These are phyloP conservation scores for Conringia planisiliqua DNA, from an alignment of 345 rosid genomes.

Conservation along the genomic window DNA sequence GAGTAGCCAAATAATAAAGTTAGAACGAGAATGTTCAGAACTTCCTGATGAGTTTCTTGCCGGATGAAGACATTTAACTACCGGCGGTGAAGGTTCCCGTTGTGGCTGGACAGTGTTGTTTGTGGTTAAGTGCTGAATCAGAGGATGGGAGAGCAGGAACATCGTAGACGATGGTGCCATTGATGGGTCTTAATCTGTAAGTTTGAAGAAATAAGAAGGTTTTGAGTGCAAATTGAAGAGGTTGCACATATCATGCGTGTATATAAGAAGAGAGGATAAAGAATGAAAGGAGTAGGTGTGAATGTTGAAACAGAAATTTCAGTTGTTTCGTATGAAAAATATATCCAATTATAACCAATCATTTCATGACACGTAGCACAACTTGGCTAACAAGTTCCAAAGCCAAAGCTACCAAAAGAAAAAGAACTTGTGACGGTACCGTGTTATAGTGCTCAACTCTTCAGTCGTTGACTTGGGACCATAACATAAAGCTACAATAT, in stretches of 20 bases:
- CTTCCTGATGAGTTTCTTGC: conserved; percentile 1
- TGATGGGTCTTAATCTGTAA: background rate
- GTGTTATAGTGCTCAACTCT: background rate
- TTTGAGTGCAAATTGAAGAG: background rate
- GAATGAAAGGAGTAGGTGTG: conserved; percentile 15
- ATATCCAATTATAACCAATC: background rate
- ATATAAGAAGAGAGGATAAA: conserved; percentile 8
- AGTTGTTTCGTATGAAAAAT: background rate
- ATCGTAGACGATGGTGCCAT: conserved; percentile 14
- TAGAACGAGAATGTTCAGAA: conserved; percentile 6
- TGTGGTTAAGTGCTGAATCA: background rate
- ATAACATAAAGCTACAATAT: background rate
- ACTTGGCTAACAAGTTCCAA: background rate
- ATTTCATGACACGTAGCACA: background rate
- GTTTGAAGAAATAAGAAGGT: background rate
- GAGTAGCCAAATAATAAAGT: conserved; percentile 24
- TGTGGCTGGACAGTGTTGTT: conserved; percentile 12
- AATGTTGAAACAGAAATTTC: background rate
- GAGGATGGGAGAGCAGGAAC: conserved; percentile 22
- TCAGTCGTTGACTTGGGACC: background rate
- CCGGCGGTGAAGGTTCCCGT: background rate
- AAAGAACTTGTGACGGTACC: background rate
- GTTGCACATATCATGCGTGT: background rate
- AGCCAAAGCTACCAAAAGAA: background rate
- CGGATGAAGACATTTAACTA: background rate